Base-by-base conservation (phyloP, 1,284 basidiomycete genomes). In the Tremellales sp. region DNA sequence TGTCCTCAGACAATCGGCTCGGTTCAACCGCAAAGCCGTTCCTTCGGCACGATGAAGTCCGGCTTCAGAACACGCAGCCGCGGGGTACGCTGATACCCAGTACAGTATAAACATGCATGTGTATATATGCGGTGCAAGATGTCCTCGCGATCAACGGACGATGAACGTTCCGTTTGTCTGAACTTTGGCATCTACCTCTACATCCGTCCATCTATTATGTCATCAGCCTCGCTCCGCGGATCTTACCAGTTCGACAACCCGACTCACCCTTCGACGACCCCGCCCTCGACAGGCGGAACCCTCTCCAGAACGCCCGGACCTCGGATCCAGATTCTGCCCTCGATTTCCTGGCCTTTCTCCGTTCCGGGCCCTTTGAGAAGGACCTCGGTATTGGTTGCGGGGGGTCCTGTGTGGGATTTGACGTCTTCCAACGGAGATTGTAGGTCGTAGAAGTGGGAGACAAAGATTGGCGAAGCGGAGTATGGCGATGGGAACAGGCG, bases 381-480 rank as follows among this genome's bases (percentile, higher is more conserved):
- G 2, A 73, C 58, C 48, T 74, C 72, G 25, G 72, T 51, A 42
- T 73, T 73, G 26, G 40, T 54, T 4, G 61, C 59, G 4, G 71
- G 71, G 3, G 71, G 59, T 19, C 72, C 72, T 3, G 60, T 51
- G 45, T 72, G 68, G 4, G 54, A 51, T 18, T 47, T 50, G 7
- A 32, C 28, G n/a, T 32, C 48, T 18, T 39, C 45, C 22, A 10
- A 25, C 22, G 56, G 57, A n/a, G 56, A 53, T 49, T 69, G 65
- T 1, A 72, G 51, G 50, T 70, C 68, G 53, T 66, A 63, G 47
- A 63, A 67, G 57, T 68, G 65, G 19, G 64, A 56, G 12, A 51
- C 60, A 44, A 66, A 64, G 38, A 72, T 39, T 1, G 67, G 68
- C 10, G 65, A 67, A 1, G 67, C 36, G 3, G 63, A 65, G 26